phyloP scores from a whole-genome alignment of 768 basidiomycete species.

The Podaxis sp. region DNA sequence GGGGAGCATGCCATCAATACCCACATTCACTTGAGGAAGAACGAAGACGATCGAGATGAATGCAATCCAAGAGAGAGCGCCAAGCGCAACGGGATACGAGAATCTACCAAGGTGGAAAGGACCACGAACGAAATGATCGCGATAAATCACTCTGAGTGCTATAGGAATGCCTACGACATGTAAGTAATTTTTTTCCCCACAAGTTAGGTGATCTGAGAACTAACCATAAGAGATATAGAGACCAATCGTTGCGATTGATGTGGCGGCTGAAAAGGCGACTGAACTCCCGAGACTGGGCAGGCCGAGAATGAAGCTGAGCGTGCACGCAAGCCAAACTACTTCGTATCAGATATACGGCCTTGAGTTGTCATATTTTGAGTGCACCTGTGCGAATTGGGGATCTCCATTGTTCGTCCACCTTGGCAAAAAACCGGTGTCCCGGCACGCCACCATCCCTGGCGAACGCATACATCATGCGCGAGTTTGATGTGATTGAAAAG shows the following conservation, averaged over 20 bases:
- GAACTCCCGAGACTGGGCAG: slow-evolving; percentile 71
- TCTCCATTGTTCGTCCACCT: slow-evolving; percentile 55
- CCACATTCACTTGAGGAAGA: slow-evolving; percentile 62
- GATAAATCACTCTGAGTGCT: slow-evolving; percentile 60
- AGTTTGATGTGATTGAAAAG: slow-evolving; percentile 78
- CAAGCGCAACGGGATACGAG: slow-evolving; percentile 57
- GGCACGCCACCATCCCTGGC: slow-evolving; percentile 74
- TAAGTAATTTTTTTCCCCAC: not conserved
- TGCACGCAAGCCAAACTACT: slow-evolving; percentile 78
- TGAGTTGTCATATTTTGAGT: not conserved
- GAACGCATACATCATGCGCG: slow-evolving; percentile 83
- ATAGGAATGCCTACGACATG: slow-evolving; percentile 57
- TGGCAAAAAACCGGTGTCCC: slow-evolving; percentile 62
- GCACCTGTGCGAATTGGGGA: slow-evolving; percentile 70
- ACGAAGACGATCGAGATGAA: slow-evolving; percentile 77
- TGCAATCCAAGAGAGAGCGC: slow-evolving; percentile 63
- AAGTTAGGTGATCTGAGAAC: slow-evolving; percentile 9
- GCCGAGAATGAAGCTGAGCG: slow-evolving; percentile 71
- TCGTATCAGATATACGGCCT: not conserved
- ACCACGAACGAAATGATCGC: slow-evolving; percentile 57
- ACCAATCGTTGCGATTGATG: slow-evolving; percentile 70
- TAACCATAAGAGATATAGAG: slow-evolving; percentile 73
- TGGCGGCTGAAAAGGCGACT: slow-evolving; percentile 65
- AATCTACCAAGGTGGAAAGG: slow-evolving; percentile 70
- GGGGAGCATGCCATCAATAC: slow-evolving; percentile 12